Evolutionary conservation across 768 basidiomycete species (phyloP), one percentile per base, ranked within the genome.

Genomic region (Hydnum rufescens): DNA sequence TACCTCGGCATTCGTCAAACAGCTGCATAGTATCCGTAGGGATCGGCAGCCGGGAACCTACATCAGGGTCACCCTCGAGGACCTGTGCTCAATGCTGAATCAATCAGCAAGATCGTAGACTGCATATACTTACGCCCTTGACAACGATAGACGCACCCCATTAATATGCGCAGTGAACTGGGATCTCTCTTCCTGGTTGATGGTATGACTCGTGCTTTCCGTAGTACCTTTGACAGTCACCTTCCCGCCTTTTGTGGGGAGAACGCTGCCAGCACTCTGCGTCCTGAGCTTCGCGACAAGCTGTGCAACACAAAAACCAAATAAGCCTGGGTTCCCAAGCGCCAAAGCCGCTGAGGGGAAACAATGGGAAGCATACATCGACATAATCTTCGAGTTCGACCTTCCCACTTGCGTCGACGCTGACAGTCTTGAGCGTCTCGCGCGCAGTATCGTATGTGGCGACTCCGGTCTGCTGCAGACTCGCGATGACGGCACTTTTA

Each of bases 141-240:
- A 34, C 36, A n/a, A 23, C 57, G 18, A 18, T 1, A 23, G 2
- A 64, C 83, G 57, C 60, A 95, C 93, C 54, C 74, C 69, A 64
- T 99, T 99, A 70, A 99, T 97, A 67, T 99, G 93, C 62, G 87
- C 83, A n/a, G 93, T 97, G 68, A 97, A 97, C 63, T 93, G 90
- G 22, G 75, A 70, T 51, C 88, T 74, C 64, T 96, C 93, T 64
- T 97, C 93, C 65, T 96, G 88, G 68, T 95, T 95, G 67, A 97
- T 82, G 31, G 93, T 93, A 68, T 96, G 93, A 66, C 83, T 87
- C 57, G 88, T 86, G 66, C 92, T 95, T 51, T 86, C 83, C 59
- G 87, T 95, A 3, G 89, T 88, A 53, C 93, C 93, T 63, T 88
- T 78, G 23, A 96, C 87, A 1, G 86, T 87, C 55, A 96, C 87